Evolutionary conservation across 768 basidiomycete genomes (phyloP).

Genomic region (Imleria badia): DNA sequence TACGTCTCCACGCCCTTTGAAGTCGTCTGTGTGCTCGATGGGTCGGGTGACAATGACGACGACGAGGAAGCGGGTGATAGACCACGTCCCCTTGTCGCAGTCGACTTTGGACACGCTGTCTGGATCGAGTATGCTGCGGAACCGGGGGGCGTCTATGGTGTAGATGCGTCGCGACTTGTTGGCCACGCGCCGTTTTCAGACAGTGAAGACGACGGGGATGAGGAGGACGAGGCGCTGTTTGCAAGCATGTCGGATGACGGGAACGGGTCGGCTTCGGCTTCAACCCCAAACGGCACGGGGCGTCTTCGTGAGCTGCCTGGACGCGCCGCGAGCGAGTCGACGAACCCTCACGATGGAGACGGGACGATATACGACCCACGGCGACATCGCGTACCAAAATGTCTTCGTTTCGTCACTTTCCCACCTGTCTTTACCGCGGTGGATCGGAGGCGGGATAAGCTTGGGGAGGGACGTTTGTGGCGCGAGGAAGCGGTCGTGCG

Average conservation of each 20-base stretch:
- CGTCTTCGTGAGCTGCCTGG: neutral
- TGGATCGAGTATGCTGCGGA: constrained; percentile 65
- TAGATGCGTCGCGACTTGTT: constrained; percentile 28
- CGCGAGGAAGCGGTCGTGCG: constrained; percentile 48
- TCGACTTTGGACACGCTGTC: constrained; percentile 86
- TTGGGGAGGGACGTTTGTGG: constrained; percentile 17
- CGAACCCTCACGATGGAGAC: constrained; percentile 17
- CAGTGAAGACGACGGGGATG: constrained; percentile 29
- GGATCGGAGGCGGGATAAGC: constrained; percentile 17
- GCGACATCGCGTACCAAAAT: constrained; percentile 40
- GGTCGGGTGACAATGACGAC: constrained; percentile 28
- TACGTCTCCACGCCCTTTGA: constrained; percentile 72
- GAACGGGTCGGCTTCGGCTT: neutral
- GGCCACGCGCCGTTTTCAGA: constrained; percentile 28
- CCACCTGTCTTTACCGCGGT: constrained; percentile 43
- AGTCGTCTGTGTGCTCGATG: constrained; percentile 63
- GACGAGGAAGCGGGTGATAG: constrained; percentile 41
- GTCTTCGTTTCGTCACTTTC: constrained; percentile 70
- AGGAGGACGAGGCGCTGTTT: constrained; percentile 16
- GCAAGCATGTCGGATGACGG: constrained; percentile 11
- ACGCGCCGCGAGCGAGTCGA: constrained; percentile 4
- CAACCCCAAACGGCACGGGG: constrained; percentile 1
- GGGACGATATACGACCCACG: constrained; percentile 25
- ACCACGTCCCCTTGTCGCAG: constrained; percentile 70
- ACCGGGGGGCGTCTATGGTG: constrained; percentile 28